Base-by-base conservation (phyloP, 208 protist genomes). In the Leishmania arabica region DNA sequence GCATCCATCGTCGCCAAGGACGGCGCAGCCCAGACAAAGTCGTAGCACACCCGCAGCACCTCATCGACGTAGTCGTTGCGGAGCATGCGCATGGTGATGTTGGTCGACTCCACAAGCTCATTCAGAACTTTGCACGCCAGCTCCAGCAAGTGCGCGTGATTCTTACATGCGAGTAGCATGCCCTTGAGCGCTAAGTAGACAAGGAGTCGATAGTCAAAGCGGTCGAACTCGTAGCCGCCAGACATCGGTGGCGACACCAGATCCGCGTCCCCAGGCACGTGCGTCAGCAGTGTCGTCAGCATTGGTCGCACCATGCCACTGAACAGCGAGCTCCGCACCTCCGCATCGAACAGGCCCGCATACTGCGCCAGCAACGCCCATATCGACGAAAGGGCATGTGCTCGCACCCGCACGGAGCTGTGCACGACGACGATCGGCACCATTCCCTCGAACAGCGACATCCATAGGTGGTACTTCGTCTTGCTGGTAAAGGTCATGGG, bases 381-480 rank as follows among this genome's bases (percentile, higher is more conserved):
- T 40, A 95, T 86, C 34, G 88, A 91, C 65, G 86, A 87, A 56
- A 96, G 79, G 11, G 92, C 90, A 81, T 95, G 91, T 15, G 85
- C 86, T 37, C 94, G 87, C 49, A 95, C 92, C 56, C 92, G 88
- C 7, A 93, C 84, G 49, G 89, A 95, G 74, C 83, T 77, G 82
- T 96, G 92, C 77, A 95, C 79, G 40, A 95, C 85, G 19, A 93
- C 85, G 51, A 95, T 92, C 21, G 93, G 92, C 51, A 95, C 81
- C 81, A 97, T 81, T 17, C 92, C 92, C 77, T 97, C 92, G 62
- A 97, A 92, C 53, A 97, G 81, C 5, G 92, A 90, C 85, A 93
- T 90, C 92, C 93, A 97, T 78, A 97, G 78, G 83, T 95, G 89
- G 75, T 95, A 95, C 47, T 83, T 79, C 31, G 88, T 95, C 86